Percentiles rank a stretch among this genome's conserved stretches.
Conservation (phyloP, 495 filamentous ascomycete species). For the Annulohypoxylon nitens region DNA sequence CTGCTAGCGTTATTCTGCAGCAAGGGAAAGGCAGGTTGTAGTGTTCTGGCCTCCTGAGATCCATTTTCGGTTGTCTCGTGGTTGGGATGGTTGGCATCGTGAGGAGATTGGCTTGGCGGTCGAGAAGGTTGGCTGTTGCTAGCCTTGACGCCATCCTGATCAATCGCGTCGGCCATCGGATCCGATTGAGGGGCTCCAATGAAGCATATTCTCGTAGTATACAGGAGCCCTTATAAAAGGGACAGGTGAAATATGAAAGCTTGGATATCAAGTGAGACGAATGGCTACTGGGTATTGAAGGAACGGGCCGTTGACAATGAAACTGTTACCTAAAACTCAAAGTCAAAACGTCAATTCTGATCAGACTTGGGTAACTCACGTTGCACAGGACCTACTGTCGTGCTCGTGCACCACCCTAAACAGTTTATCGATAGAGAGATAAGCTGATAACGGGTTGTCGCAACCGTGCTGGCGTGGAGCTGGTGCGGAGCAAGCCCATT, state of each 20-base stretch:
- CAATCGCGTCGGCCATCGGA: conserved; percentile 40
- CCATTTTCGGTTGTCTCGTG: conserved; percentile 22
- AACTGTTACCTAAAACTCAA: conserved; percentile 3
- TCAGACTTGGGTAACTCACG: not conserved
- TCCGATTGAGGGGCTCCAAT: not conserved
- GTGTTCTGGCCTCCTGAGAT: conserved; percentile 5
- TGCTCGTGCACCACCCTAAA: not conserved
- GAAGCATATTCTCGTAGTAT: conserved; percentile 30
- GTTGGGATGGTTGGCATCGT: conserved; percentile 6
- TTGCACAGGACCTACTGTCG: not conserved
- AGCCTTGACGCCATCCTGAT: conserved; percentile 35
- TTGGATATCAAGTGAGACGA: not conserved
- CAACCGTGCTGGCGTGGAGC: not conserved
- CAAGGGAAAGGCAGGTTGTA: conserved; percentile 55
- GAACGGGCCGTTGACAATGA: not conserved
- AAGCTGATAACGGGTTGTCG: conserved; percentile 3
- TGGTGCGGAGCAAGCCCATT: not conserved
- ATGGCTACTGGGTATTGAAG: not conserved
- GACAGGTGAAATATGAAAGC: not conserved
- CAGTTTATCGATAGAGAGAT: conserved; percentile 19
- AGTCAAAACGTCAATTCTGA: not conserved
- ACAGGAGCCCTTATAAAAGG: not conserved
- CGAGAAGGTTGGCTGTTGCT: conserved; percentile 39
- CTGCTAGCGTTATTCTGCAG: conserved; percentile 60
- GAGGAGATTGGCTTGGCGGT: conserved; percentile 19